Base-by-base conservation (phyloP, 2,329 filamentous ascomycete genomes). In the Xylariales sp. region DNA sequence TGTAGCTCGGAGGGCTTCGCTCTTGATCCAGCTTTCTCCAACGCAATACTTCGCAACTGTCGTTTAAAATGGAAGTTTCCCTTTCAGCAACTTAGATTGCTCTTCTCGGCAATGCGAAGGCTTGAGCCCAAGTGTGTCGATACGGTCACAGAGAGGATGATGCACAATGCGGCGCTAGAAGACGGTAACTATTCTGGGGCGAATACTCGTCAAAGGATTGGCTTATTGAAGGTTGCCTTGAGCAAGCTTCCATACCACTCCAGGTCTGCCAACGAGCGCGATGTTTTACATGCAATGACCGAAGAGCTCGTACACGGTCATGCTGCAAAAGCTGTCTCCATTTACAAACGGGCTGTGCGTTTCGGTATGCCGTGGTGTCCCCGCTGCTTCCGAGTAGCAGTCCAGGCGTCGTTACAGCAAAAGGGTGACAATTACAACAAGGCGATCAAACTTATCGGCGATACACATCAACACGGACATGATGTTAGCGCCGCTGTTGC, bases 331-430 rank as follows among this genome's bases (percentile, higher is more conserved):
- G 65, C 66, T 0, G 50, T 66, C 39, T 49, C 48, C 12, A 59
- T 68, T 4, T 76, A 74, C 52, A 60, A 55, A 38, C 53, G 53
- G 19, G 64, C 64, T 1, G 32, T 60, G 1, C 49, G 46, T 8
- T 53, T 49, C 4, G 61, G 64, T 14, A 57, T 71, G 50, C 55
- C 57, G 2, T 60, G 61, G 44, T 67, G 63, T 20, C 51, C 52
- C 3, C 60, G 64, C 18, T 72, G 68, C 40, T 59, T 78, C 11
- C 65, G 68, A n/a, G 57, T 76, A 4, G 72, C 69, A 7, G 65
- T 78, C 7, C 50, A 64, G 8, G 70, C 71, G 2, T 59, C 64
- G 11, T 50, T 76, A 38, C 55, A 54, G 12, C 33, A 52, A 12
- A 54, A 63, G 27, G 53, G 52, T 3, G 43, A 52, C 3, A 50